Percentiles rank a stretch among this genome's conserved stretches.
Evolutionary conservation across 208 protist species (phyloP).

Genomic region (Phytomonas francai): DNA sequence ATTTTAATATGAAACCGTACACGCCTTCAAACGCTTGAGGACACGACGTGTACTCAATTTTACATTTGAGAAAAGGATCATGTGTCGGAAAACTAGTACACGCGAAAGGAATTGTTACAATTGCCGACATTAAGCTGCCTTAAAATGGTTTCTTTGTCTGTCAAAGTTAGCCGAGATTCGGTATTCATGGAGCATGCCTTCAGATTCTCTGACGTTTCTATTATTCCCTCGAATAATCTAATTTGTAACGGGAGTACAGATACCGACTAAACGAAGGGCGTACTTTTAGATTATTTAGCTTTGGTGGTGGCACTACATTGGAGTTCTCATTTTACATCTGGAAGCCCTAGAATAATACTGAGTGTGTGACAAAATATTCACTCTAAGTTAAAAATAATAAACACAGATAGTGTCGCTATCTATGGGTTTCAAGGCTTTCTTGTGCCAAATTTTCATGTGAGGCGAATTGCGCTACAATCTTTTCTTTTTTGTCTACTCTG

Average conservation of each 20-base stretch:
- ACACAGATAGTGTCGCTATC: neutral
- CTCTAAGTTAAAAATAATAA: neutral
- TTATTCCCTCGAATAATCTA: neutral
- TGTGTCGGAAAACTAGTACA: neutral
- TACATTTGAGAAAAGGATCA: neutral
- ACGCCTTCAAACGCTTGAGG: neutral
- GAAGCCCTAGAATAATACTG: neutral
- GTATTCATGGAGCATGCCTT: neutral
- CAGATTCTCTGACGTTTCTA: neutral
- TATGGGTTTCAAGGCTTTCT: neutral
- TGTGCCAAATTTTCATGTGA: neutral
- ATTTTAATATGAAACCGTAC: neutral
- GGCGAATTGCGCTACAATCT: neutral
- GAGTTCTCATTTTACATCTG: neutral
- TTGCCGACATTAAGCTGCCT: neutral
- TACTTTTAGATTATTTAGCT: neutral
- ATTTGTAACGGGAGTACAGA: neutral
- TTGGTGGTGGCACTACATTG: neutral
- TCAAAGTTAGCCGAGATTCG: neutral
- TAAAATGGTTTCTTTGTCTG: neutral
- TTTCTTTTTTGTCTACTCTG: neutral
- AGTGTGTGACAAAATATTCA: neutral
- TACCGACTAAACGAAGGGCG: neutral
- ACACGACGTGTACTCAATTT: neutral
- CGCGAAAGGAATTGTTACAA: neutral